Base-by-base conservation (phyloP, 75 land plant genomes). In the Selaginella moellendorffii region DNA sequence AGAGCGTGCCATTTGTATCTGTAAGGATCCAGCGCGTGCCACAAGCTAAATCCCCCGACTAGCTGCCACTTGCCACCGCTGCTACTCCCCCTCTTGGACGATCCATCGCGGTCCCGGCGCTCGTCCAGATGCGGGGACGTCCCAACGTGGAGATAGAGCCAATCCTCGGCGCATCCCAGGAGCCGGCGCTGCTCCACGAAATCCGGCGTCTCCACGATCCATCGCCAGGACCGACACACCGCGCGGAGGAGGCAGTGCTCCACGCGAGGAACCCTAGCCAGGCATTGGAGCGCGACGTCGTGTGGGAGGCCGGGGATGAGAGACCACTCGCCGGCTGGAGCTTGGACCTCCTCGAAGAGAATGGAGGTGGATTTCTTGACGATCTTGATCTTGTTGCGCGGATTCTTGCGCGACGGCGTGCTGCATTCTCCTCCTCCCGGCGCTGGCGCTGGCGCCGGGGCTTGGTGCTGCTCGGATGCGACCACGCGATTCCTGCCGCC, bases 81-180 rank as follows among this genome's bases (percentile, higher is more conserved):
- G 22, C 64, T 51, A 65, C 64, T 53, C 24, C 65, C 60, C 69
- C 69, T 64, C 29, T 64, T 69, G 26, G 36, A 17, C 1, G 1
- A 26, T 53, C 54, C 65, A 1, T 52, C 30, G 26, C 73, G 70
- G 10, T 10, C 73, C 21, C 28, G 26, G 8, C 26, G 12, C 36
- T 65, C 69, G 28, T 54, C 71, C 69, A 71, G 29, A 24, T 54
- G 58, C 23, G 73, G 73, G 28, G 73, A 54, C 14, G 73, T 66
- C 24, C 73, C 73, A 24, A 71, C 70, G 65, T 71, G 73, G 26
- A 72, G 63, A 60, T 67, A 68, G 22, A 72, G 72, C 74, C 74
- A 72, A 27, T 67, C 71, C 25, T 72, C 74, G 18, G 64, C 22
- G 18, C 63, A 56, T 23, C 64, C 74, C 54, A 72, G 28, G 29